phyloP scores from a whole-genome alignment of 1,139 yeast genomes.

The Pichia sp. region DNA sequence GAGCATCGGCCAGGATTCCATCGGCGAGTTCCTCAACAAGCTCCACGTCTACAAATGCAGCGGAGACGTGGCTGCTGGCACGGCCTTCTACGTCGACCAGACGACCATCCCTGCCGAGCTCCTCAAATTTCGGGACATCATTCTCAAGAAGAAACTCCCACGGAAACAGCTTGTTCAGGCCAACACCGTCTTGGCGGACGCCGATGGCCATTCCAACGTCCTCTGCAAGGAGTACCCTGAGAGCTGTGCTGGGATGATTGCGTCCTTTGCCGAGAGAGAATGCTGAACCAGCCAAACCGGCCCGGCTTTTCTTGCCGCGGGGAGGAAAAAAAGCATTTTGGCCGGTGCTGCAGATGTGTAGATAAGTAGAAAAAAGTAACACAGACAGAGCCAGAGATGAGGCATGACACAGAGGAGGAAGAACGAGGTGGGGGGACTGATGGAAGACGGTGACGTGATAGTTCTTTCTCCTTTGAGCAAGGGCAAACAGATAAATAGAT shows the following conservation, averaged over 20 bases:
- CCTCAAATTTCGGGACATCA: constrained; percentile 61
- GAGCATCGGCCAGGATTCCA: constrained; percentile 66
- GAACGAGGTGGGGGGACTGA: neutral
- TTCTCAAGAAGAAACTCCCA: constrained; percentile 69
- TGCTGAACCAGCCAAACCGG: constrained; percentile 15
- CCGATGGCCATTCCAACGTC: constrained; percentile 40
- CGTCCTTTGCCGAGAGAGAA: constrained; percentile 69
- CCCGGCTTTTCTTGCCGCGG: neutral
- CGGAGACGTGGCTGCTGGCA: constrained; percentile 64
- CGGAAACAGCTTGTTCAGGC: constrained; percentile 83
- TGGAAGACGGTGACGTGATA: neutral
- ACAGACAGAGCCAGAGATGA: neutral
- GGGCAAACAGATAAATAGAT: neutral
- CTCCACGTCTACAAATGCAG: constrained; percentile 76
- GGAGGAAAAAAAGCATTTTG: neutral
- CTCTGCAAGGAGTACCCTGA: constrained; percentile 69
- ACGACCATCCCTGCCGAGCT: constrained; percentile 66
- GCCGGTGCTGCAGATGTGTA: neutral
- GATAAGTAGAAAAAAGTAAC: neutral
- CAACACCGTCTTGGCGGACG: constrained; percentile 47
- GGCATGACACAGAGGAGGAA: neutral
- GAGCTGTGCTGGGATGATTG: constrained; percentile 70
- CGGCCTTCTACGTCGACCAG: constrained; percentile 57
- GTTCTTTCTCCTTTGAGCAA: neutral
- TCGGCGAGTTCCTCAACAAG: constrained; percentile 65